Percentiles rank a stretch among this genome's conserved stretches.
Evolutionary conservation across 2,329 filamentous ascomycete species (phyloP).

Genomic region (Venturia oleaginea): DNA sequence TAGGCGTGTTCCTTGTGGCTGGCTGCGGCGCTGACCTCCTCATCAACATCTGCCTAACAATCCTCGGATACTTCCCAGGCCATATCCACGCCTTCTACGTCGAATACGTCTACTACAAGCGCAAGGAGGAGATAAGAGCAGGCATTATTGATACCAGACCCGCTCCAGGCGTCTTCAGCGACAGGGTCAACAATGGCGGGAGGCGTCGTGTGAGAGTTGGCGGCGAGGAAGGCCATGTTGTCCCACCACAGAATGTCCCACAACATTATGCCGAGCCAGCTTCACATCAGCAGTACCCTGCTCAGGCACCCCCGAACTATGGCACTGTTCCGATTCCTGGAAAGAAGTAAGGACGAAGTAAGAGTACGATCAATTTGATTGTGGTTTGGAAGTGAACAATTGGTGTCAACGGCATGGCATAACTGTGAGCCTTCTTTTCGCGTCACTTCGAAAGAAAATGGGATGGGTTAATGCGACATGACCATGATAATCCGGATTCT

Average conservation of each 20-base stretch:
- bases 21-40: constrained; percentile 41
- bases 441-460: too few species aligned
- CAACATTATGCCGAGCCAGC: not conserved
- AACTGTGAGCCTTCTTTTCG: not conserved
- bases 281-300: not conserved
- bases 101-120: constrained; percentile 75
- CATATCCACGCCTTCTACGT: constrained; percentile 69
- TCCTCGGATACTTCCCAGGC: constrained; percentile 50
- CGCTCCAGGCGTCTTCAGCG: constrained; percentile 63
- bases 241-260: not conserved
- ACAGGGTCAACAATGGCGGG: constrained; percentile 40
- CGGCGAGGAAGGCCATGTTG: constrained; percentile 1
- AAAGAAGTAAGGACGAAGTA: not conserved
- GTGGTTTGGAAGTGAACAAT: not conserved
- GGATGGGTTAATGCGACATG: too few species aligned
- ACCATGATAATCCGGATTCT: too few species aligned
- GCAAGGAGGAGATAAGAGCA: constrained; percentile 51
- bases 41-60: constrained; percentile 39
- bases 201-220: not conserved
- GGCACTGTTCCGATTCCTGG: constrained; percentile 4
- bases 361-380: not conserved
- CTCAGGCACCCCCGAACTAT: constrained; percentile 3
- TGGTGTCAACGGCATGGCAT: not conserved
- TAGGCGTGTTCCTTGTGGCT: constrained; percentile 40
- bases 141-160: constrained; percentile 46